Evolutionary conservation across 2,329 filamentous ascomycete genomes (phyloP).

Genomic region (Ceratocystis albifundus): DNA sequence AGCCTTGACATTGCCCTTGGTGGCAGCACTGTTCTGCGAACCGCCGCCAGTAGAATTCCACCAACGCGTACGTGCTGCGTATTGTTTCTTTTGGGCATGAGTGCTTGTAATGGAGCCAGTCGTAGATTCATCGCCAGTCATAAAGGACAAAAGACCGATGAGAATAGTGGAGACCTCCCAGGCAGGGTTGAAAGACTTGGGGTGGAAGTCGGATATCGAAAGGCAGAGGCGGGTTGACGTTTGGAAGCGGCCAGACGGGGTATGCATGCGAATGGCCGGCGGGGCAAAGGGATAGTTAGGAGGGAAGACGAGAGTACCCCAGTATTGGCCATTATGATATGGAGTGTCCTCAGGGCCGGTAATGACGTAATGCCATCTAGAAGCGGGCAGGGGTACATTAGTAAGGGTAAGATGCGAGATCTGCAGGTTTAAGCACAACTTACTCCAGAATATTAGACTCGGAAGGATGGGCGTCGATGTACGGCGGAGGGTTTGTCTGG

Average conservation of each 20-base stretch:
- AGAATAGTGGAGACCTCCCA: constrained; percentile 97
- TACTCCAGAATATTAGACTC: constrained; percentile 86
- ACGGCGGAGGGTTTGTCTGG: constrained; percentile 67
- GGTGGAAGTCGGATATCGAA: constrained; percentile 94
- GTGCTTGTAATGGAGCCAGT: constrained; percentile 76
- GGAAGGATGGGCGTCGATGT: constrained; percentile 78
- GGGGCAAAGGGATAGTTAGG: constrained; percentile 95
- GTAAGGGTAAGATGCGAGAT: background rate
- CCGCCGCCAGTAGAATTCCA: constrained; percentile 95
- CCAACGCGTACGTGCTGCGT: constrained; percentile 73
- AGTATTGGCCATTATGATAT: constrained; percentile 92
- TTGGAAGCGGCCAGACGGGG: constrained; percentile 88
- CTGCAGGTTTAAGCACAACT: constrained; percentile 27
- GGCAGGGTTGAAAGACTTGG: constrained; percentile 93
- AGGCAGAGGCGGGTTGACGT: constrained; percentile 85
- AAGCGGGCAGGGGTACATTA: constrained; percentile 24
- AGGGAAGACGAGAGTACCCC: constrained; percentile 92
- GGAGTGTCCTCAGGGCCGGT: constrained; percentile 89
- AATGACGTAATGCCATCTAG: constrained; percentile 86
- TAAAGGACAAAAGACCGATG: constrained; percentile 87
- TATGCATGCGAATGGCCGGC: constrained; percentile 97
- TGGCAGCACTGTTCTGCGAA: constrained; percentile 46
- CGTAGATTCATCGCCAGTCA: constrained; percentile 98
- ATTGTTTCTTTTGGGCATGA: constrained; percentile 62
- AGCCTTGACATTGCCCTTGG: constrained; percentile 72